Base-by-base conservation (phyloP, 495 filamentous ascomycete genomes). In the Aspergillus cristatus region DNA sequence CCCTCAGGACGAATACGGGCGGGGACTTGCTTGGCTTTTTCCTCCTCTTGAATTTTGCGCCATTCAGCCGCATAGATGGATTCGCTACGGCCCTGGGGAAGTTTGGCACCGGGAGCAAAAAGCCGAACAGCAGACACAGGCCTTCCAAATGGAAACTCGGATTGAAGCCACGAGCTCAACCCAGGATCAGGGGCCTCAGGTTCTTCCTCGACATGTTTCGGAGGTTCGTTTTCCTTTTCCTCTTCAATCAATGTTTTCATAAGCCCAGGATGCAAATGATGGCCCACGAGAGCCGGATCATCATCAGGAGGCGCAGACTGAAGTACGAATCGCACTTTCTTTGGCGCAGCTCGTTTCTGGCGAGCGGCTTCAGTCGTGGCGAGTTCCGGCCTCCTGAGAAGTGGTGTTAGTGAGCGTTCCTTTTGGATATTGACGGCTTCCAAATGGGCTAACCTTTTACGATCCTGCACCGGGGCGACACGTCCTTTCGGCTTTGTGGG, bases 51-150 rank as follows among this genome's bases (percentile, higher is more conserved):
- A 7, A 54, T 51, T 17, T 51, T 26, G n/a, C 35, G 32, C 49
- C 52, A 66, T 38, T 52, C 49, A 1, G 38, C 16, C n/a, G 53
- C 48, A 31, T 53, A 60, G 32, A 64, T 39, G 1, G 64, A 64
- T 43, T 51, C 48, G 4, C 47, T 51, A 7, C 64, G 60, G 30
- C 57, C 53, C 3, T 43, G 18, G 0, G 62, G 62, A 7, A 66
- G 33, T 18, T 38, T 49, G 7, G 32, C 24, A 8, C 41, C 16
- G 2, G 57, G 51, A 15, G 46, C 41, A 24, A 66, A 55, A 0
- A 68, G 43, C 12, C 43, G 45, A 4, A 68, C 62, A 12, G 62
- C 64, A 2, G 64, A 68, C 1, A 66, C 55, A 3, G 64, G 50
- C 26, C 40, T 37, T 32, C 60, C 60, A 15, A 60, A 45, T 1